A percentile compares a stretch with the other conserved stretches of the same genome.
Conservation (phyloP, 495 filamentous ascomycete genomes). For the Extremus antarcticus region DNA sequence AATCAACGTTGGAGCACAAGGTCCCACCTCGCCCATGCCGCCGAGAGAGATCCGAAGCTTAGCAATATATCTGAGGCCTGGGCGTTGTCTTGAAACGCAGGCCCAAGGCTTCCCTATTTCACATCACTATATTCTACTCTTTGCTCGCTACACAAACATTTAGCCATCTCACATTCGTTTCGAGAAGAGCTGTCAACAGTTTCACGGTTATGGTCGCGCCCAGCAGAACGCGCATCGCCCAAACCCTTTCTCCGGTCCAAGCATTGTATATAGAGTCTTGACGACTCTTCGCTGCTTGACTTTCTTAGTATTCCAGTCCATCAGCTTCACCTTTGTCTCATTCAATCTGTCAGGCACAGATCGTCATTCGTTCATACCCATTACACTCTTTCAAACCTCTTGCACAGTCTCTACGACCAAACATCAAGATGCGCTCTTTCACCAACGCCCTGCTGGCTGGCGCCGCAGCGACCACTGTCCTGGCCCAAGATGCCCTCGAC, state of each 20-base stretch:
- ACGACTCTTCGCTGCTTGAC: background rate
- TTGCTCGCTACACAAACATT: background rate
- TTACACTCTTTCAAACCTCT: background rate
- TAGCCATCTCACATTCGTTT: background rate
- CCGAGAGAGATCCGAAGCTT: background rate
- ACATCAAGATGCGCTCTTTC: background rate
- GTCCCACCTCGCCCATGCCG: too few species aligned
- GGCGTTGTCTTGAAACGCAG: background rate
- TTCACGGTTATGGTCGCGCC: background rate
- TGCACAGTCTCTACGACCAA: background rate
- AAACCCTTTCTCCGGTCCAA: background rate
- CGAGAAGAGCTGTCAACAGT: background rate
- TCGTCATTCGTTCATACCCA: background rate
- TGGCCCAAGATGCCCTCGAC: slow-evolving; percentile 4
- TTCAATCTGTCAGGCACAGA: background rate
- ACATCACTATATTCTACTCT: background rate
- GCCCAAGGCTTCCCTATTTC: background rate
- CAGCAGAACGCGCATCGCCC: background rate
- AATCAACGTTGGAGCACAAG: too few species aligned
- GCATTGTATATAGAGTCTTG: background rate
- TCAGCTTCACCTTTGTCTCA: background rate
- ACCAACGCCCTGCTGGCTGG: background rate
- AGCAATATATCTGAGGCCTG: background rate
- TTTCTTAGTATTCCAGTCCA: background rate
- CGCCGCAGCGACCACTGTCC: background rate